Base-by-base conservation (phyloP, 768 basidiomycete genomes). In the Cyclocybe cylindracea region DNA sequence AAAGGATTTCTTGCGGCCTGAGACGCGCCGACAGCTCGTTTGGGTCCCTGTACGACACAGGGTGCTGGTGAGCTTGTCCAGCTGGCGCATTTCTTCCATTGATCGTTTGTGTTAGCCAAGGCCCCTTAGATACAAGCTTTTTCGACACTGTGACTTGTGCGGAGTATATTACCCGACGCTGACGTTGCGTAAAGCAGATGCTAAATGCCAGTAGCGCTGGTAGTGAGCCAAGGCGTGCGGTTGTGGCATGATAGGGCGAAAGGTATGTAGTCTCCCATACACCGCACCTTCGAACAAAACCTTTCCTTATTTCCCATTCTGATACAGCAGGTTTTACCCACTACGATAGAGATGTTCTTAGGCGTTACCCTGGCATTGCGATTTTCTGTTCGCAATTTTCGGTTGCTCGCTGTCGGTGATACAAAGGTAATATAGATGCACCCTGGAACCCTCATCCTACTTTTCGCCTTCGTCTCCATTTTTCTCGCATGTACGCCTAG, bases 361-460 rank as follows among this genome's bases (percentile, higher is more conserved):
- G 86, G 94, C 65, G 91, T 95, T 37, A 91, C 88, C 4, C 73
- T 89, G 39, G 83, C 93, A 5, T 65, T 95, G 45, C 93, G 94
- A 71, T 85, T 89, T 14, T 74, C 94, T 16, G 89, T 96, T 44
- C 78, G 82, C 60, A 80, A 85, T 57, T 87, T 87, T 36, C 90
- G 91, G 63, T 63, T 97, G 45, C 86, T 95, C 55, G 83, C 92
- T 38, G 83, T 84, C 46, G 85, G 84, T 41, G 76, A 86, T 60
- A 75, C 82, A 42, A 96, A 95, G 79, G 89, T 91, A 61, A 58
- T 74, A 62, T 24, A 24, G 24, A 2, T 24, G 24, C 24, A 24
- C 24, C 24, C 32, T 40, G 34, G 16, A 33, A 48, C 24, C 18
- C 32, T 48, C 13, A 43, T 36, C n/a, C n/a, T 39, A 10, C n/a